A percentile compares a stretch with the other conserved stretches of the same genome.
These are phyloP conservation scores for Ophiocytium majus DNA, from an alignment of 352 stramenopile species.

Conservation along the genomic window DNA sequence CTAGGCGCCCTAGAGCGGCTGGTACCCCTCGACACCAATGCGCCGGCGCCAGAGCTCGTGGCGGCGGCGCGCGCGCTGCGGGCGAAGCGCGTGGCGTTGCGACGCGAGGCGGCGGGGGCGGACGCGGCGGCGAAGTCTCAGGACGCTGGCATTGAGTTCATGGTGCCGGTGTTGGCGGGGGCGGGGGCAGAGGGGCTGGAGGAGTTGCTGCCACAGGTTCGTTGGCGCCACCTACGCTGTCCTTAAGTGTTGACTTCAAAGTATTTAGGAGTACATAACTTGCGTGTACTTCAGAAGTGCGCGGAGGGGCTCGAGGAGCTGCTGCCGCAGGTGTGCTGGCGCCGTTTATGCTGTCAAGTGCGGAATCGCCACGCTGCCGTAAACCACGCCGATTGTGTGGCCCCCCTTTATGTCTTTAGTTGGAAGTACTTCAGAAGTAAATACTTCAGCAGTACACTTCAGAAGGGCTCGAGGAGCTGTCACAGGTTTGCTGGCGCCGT, in stretches of 20 bases:
- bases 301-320: conserved; percentile 25
- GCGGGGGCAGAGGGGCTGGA: conserved; percentile 29
- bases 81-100: conserved; percentile 14
- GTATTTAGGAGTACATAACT: too few species aligned
- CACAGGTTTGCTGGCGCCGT: too few species aligned
- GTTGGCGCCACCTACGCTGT: neutral
- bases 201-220: conserved; percentile 30
- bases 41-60: conserved; percentile 39
- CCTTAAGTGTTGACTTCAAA: neutral
- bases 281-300: conserved; percentile 29
- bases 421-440: too few species aligned
- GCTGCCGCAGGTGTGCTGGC: conserved; percentile 27
- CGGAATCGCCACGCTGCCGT: too few species aligned
- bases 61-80: conserved; percentile 32
- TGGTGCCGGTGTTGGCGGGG: conserved; percentile 41
- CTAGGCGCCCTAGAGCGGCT: conserved; percentile 41
- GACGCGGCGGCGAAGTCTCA: neutral
- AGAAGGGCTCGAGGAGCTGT: too few species aligned
- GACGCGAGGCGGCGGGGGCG: neutral
- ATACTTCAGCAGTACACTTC: too few species aligned
- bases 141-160: conserved; percentile 37
- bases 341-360: too few species aligned
- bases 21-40: conserved; percentile 33
- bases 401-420: too few species aligned
- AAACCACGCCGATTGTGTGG: too few species aligned